Evolutionary conservation across 2,329 filamentous ascomycete genomes (phyloP), one percentile per base, ranked within the genome.

Genomic region (Aschersonia sp.): DNA sequence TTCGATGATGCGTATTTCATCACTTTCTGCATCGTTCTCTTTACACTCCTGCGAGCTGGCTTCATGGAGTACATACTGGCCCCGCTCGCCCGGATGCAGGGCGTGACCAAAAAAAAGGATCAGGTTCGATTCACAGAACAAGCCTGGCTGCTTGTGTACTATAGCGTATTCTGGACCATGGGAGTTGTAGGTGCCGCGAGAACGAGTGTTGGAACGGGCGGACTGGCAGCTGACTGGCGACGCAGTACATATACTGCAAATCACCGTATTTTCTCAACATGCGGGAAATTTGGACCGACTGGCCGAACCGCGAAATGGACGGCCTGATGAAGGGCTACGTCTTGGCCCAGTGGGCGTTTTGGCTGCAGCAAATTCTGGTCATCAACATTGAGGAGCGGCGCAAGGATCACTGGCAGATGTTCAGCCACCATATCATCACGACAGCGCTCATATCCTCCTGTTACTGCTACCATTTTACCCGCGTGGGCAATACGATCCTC

Each of bases 401-500:
- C 58, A 97, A 97, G 68, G 92, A 98, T 58, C 84, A 95, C 65
- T 84, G 80, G 70, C 89, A 97, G 66, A 97, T 97, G 92, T 79
- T 97, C 55, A 82, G 80, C n/a, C 92, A 97, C 64, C 92, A 98
- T 67, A 77, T 97, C 59, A 81, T 97, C 62, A 98, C 92, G 12
- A 86, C 82, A 58, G 69, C 72, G 4, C 78, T 98, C 39, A 81
- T 98, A 52, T 80, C 81, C 48, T 76, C 81, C 31, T 90, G 85
- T 52, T 97, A 97, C 63, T 77, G 80, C 54, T 95, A 94, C 64
- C 83, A 90, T 59, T 81, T 87, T 60, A 94, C 84, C 48, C 83
- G 86, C 45, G 87, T 95, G 30, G 90, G 87, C 50, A 92, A 90
- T 58, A 74, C 94, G 45, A 88, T 97, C 51, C 70, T 98, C 45